These are phyloP conservation scores for Malassezia restricta DNA, from an alignment of 1,284 basidiomycete genomes.

Conservation along the genomic window DNA sequence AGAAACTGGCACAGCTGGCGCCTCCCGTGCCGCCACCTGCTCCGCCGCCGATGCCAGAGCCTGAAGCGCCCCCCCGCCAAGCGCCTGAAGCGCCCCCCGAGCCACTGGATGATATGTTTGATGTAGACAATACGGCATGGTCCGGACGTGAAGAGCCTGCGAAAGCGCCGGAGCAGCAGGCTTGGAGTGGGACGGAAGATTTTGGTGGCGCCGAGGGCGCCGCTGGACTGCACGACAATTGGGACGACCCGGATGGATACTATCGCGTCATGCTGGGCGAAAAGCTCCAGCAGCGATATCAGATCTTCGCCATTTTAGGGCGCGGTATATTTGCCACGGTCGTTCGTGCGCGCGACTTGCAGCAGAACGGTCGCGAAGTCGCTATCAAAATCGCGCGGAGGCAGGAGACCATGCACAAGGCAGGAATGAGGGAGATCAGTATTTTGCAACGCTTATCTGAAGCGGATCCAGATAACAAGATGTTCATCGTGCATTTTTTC, in stretches of 20 bases:
- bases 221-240: conserved; percentile 50
- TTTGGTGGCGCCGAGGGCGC: background rate
- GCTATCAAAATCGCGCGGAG: conserved; percentile 94
- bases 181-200: no score
- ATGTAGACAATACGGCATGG: conserved; percentile 22
- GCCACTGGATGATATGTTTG: conserved; percentile 41
- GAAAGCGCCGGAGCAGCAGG: no score
- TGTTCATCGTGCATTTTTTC: conserved; percentile 81
- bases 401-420: conserved; percentile 96
- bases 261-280: conserved; percentile 90
- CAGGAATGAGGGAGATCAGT: conserved; percentile 80
- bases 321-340: conserved; percentile 99
- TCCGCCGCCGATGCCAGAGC: background rate
- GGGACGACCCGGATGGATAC: conserved; percentile 79
- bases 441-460: conserved; percentile 74
- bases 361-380: conserved; percentile 55
- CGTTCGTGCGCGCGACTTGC: conserved; percentile 65
- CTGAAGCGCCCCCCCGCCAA: background rate
- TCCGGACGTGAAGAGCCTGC: no score
- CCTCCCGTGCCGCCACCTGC: background rate
- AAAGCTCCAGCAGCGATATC: conserved; percentile 73
- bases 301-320: conserved; percentile 83
- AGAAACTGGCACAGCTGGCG: conserved; percentile 8
- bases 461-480: conserved; percentile 89
- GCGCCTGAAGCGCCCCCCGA: background rate